Evolutionary conservation across 1,284 basidiomycete species (phyloP).

Genomic region (Peniophora sp.): DNA sequence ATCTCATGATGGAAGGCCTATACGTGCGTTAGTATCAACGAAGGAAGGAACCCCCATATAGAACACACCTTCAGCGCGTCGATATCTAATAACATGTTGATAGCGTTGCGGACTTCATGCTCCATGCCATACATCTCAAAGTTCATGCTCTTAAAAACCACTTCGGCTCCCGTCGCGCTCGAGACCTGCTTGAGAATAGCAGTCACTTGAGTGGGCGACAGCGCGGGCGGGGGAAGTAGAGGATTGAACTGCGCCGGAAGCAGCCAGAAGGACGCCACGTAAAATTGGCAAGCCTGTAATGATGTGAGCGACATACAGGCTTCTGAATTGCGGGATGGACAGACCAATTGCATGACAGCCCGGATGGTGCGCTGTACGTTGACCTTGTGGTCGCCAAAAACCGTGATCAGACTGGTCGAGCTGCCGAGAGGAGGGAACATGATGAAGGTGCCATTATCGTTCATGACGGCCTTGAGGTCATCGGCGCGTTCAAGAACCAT

Average conservation of each 20-base stretch:
- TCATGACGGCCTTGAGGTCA: constrained; percentile 87
- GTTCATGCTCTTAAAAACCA: constrained; percentile 96
- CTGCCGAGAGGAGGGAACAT: constrained; percentile 89
- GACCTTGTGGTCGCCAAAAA: constrained; percentile 91
- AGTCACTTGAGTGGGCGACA: constrained; percentile 82
- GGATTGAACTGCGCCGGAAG: constrained; percentile 91
- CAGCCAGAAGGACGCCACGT: constrained; percentile 94
- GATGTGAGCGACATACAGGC: neutral
- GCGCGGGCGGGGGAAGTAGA: constrained; percentile 72
- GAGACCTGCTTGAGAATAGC: constrained; percentile 84
- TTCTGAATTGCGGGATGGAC: constrained; percentile 21
- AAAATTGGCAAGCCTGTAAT: constrained; percentile 85
- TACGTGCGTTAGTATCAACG: constrained; percentile 2
- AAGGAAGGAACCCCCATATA: neutral
- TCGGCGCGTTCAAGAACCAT: constrained; percentile 91
- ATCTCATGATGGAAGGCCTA: constrained; percentile 95
- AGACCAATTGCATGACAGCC: constrained; percentile 89
- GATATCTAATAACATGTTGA: constrained; percentile 83
- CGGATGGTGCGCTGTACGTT: constrained; percentile 94
- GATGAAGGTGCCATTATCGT: constrained; percentile 94
- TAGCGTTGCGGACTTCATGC: constrained; percentile 81
- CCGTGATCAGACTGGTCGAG: constrained; percentile 86
- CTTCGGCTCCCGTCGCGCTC: constrained; percentile 83
- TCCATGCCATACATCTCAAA: constrained; percentile 98
- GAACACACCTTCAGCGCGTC: constrained; percentile 77